These are phyloP conservation scores for Lichtheimia hyalospora DNA, from an alignment of 371 early-diverging fungal species.

Conservation along the genomic window DNA sequence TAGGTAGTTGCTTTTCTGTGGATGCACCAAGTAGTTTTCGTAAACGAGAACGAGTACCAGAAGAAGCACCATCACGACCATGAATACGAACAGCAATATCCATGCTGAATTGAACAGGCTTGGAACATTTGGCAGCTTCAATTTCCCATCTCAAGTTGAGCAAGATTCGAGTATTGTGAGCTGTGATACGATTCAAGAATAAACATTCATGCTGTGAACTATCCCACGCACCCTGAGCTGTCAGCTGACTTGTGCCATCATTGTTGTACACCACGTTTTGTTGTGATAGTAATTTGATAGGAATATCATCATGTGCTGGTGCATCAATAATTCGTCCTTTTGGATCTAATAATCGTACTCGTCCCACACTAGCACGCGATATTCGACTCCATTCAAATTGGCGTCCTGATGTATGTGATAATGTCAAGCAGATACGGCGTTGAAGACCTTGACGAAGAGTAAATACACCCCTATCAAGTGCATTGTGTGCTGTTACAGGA, in stretches of 20 bases:
- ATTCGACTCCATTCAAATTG: conserved; percentile 56
- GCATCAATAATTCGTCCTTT: conserved; percentile 58
- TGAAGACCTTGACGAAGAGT: conserved; percentile 83
- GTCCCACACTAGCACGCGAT: conserved; percentile 50
- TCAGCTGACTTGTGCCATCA: conserved; percentile 48
- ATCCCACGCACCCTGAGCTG: conserved; percentile 77
- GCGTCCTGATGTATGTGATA: conserved; percentile 69
- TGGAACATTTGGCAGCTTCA: conserved; percentile 52
- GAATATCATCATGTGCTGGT: conserved; percentile 32
- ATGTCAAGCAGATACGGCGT: conserved; percentile 65
- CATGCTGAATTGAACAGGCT: conserved; percentile 59
- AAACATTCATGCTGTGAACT: conserved; percentile 75
- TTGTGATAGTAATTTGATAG: conserved; percentile 13
- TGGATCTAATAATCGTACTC: conserved; percentile 63
- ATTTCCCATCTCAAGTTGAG: conserved; percentile 60
- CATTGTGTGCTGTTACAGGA: conserved; percentile 55
- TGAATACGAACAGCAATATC: conserved; percentile 64
- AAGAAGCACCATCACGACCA: conserved; percentile 39
- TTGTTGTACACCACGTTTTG: conserved; percentile 53
- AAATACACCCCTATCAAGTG: conserved; percentile 66
- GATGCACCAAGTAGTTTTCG: conserved; percentile 43
- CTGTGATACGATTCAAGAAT: conserved; percentile 71
- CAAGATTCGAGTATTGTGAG: conserved; percentile 54
- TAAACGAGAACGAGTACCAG: conserved; percentile 27
- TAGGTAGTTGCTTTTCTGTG: conserved; percentile 16